Conservation (phyloP, 2,329 filamentous ascomycete species). For the Paraphoma chrysanthemicola region DNA sequence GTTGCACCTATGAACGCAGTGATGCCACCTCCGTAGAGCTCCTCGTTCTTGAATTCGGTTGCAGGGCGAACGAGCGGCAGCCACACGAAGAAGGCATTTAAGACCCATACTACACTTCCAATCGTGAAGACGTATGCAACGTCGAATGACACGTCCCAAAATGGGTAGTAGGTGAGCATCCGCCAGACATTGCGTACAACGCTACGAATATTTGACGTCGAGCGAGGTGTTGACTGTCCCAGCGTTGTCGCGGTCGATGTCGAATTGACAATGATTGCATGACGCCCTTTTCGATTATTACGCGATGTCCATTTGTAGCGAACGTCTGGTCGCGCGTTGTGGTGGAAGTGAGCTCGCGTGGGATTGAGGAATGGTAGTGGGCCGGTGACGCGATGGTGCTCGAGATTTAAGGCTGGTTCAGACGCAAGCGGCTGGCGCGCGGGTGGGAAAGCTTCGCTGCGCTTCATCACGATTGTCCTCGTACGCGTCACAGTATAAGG, state of each 20-base stretch:
- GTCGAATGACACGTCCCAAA: conserved; percentile 65
- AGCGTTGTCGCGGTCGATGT: conserved; percentile 10
- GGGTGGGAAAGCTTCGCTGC: conserved; percentile 37
- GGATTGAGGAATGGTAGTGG: conserved; percentile 60
- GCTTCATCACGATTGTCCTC: conserved; percentile 7
- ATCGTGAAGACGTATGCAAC: conserved; percentile 62
- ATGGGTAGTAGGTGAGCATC: conserved; percentile 60
- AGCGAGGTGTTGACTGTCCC: conserved; percentile 37
- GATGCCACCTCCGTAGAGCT: conserved; percentile 63
- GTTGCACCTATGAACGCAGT: conserved; percentile 72
- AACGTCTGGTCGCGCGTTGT: conserved; percentile 41
- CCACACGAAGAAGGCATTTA: conserved; percentile 70
- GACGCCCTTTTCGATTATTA: conserved; percentile 54
- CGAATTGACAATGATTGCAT: conserved; percentile 43
- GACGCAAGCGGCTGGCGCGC: conserved; percentile 34
- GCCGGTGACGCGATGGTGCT: conserved; percentile 40
- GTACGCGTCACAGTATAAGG: background rate
- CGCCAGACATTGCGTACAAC: conserved; percentile 50
- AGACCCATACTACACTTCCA: conserved; percentile 54
- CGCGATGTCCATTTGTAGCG: conserved; percentile 49
- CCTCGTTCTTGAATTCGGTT: conserved; percentile 63
- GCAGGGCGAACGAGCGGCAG: conserved; percentile 63
- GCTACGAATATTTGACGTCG: conserved; percentile 41
- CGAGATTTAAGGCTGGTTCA: conserved; percentile 25
- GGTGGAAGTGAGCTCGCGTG: conserved; percentile 41